Conservation (phyloP, 2,329 filamentous ascomycete species). For the Pestalotiopsis sp. region DNA sequence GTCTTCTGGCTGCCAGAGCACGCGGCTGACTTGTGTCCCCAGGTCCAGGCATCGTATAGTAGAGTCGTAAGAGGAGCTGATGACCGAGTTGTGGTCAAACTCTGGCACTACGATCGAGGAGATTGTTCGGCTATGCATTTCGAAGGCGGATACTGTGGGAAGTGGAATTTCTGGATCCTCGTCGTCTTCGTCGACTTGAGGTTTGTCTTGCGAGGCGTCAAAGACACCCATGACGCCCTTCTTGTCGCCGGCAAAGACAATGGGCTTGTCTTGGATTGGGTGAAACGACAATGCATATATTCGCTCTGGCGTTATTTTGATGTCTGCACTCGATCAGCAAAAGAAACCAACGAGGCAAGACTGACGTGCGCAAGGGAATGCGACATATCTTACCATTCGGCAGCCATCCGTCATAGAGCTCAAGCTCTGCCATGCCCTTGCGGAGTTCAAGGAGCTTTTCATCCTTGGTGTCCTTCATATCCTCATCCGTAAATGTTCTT, state of each 20-base stretch:
- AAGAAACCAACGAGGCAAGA: background rate
- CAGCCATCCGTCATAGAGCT: constrained; percentile 81
- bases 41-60: constrained; percentile 88
- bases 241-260: constrained; percentile 95
- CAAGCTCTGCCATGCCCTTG: constrained; percentile 74
- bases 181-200: constrained; percentile 60
- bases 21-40: constrained; percentile 74
- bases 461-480: constrained; percentile 78
- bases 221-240: constrained; percentile 89
- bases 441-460: constrained; percentile 74
- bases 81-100: constrained; percentile 73
- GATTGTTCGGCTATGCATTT: constrained; percentile 88
- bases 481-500: constrained; percentile 83
- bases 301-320: constrained; percentile 88
- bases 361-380: constrained; percentile 13
- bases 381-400: constrained; percentile 67
- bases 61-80: constrained; percentile 89
- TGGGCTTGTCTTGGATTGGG: constrained; percentile 79
- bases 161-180: constrained; percentile 69
- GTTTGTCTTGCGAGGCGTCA: constrained; percentile 75
- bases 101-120: constrained; percentile 80
- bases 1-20: constrained; percentile 78
- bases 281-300: constrained; percentile 90
- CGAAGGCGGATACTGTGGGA: constrained; percentile 85
- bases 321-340: constrained; percentile 55